phyloP scores from a whole-genome alignment of 2,329 filamentous ascomycete species.

The Dactylellina parvicollis region DNA sequence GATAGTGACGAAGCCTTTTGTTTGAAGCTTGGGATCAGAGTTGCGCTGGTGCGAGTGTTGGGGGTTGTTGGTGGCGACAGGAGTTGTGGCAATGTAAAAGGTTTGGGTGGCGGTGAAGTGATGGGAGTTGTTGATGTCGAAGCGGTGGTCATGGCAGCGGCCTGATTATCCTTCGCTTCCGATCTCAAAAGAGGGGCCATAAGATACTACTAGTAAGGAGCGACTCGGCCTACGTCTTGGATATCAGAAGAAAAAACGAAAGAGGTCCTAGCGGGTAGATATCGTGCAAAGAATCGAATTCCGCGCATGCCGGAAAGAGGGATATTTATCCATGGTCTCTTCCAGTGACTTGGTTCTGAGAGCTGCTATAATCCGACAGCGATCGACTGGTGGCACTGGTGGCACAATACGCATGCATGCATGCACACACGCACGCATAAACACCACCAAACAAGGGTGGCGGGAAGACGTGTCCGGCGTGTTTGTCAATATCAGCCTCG shows the following conservation, averaged over 20 bases:
- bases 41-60: neutral
- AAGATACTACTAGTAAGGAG: neutral
- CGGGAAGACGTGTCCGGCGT: conserved; percentile 3
- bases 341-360: too few relatives aligned
- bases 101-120: neutral
- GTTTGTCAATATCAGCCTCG: too few relatives aligned
- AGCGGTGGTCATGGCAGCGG: neutral
- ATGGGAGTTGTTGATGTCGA: neutral
- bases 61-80: conserved; percentile 15
- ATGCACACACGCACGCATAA: neutral
- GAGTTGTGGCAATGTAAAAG: neutral
- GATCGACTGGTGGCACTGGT: too few relatives aligned
- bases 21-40: conserved; percentile 12
- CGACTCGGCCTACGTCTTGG: neutral
- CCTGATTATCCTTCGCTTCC: neutral
- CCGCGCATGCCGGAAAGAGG: neutral
- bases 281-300: neutral
- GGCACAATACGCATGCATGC: too few relatives aligned
- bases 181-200: conserved; percentile 5
- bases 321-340: conserved; percentile 5
- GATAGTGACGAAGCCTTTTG: conserved; percentile 7
- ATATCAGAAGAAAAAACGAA: neutral
- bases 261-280: neutral
- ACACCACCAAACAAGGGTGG: neutral
- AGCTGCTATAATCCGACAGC: too few relatives aligned